A percentile compares a stretch with the other conserved stretches of the same genome.
Evolutionary conservation across 106 monocot genomes (phyloP).

Genomic region (Dioscorea dumetorum): DNA sequence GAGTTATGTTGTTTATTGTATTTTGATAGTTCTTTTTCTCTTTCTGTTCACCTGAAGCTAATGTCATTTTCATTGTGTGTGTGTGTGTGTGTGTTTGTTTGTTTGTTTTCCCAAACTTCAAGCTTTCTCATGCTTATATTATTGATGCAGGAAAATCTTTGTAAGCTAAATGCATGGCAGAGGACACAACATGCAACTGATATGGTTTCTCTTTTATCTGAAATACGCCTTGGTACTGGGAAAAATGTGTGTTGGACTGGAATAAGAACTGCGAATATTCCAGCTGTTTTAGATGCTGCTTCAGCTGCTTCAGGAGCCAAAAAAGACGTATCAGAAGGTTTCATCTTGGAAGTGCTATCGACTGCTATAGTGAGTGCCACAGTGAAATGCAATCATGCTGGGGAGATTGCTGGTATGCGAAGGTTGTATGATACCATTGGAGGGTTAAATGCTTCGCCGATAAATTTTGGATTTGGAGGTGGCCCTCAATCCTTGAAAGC

Average conservation of each 20-base stretch:
- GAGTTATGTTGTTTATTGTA: no score
- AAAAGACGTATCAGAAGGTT: slow-evolving; percentile 60
- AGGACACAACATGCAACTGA: slow-evolving; percentile 84
- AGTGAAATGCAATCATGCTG: slow-evolving; percentile 78
- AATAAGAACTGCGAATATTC: slow-evolving; percentile 85
- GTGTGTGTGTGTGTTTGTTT: no score
- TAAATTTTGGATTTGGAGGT: slow-evolving; percentile 32
- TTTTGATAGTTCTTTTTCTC: background rate
- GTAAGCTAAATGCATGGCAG: slow-evolving; percentile 82
- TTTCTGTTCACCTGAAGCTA: no score
- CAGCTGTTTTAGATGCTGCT: slow-evolving; percentile 85
- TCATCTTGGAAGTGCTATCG: slow-evolving; percentile 80
- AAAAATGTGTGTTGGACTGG: slow-evolving; percentile 94
- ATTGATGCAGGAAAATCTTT: slow-evolving; percentile 72
- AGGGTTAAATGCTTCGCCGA: slow-evolving; percentile 48
- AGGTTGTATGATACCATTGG: slow-evolving; percentile 83
- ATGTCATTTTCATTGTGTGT: no score
- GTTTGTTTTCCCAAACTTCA: background rate
- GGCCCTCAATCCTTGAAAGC: slow-evolving; percentile 11
- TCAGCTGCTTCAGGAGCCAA: slow-evolving; percentile 91
- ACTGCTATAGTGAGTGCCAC: slow-evolving; percentile 91
- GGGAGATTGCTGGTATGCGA: slow-evolving; percentile 97
- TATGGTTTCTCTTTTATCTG: slow-evolving; percentile 88
- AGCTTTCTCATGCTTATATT: background rate
- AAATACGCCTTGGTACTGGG: slow-evolving; percentile 72